phyloP scores from a whole-genome alignment of 306 rosid genomes.

The Quercus dentata region DNA sequence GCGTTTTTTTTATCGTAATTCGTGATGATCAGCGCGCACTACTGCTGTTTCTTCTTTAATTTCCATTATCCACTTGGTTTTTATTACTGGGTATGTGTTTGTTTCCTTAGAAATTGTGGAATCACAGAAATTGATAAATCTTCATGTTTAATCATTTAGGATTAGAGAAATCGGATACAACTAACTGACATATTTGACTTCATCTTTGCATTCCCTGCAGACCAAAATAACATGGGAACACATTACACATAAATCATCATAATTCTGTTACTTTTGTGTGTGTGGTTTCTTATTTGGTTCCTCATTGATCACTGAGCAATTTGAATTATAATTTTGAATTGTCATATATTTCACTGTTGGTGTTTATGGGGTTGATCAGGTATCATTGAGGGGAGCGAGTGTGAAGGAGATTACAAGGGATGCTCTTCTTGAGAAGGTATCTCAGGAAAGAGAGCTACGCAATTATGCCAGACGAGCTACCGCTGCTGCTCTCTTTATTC shows the following conservation, averaged over 20 bases:
- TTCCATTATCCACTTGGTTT: too few relatives aligned
- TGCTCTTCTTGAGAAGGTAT: slow-evolving; percentile 80
- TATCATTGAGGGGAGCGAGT: slow-evolving; percentile 91
- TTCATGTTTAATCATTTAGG: too few relatives aligned
- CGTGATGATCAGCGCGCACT: too few relatives aligned
- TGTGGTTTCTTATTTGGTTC: too few relatives aligned
- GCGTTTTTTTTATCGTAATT: too few relatives aligned
- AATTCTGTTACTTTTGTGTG: neutral
- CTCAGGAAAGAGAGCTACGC: slow-evolving; percentile 86
- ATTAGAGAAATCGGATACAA: too few relatives aligned
- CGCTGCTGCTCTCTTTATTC: slow-evolving; percentile 81
- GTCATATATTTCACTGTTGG: neutral
- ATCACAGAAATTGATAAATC: too few relatives aligned
- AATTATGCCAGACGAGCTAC: slow-evolving; percentile 75
- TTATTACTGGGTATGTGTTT: too few relatives aligned
- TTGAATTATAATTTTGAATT: too few relatives aligned
- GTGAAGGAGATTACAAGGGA: slow-evolving; percentile 94
- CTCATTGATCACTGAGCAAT: neutral
- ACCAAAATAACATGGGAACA: neutral
- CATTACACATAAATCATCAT: neutral
- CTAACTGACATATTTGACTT: too few relatives aligned
- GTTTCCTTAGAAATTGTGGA: too few relatives aligned
- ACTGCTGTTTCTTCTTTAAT: too few relatives aligned
- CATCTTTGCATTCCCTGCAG: neutral
- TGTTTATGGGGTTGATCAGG: slow-evolving; percentile 39